Evolutionary conservation across 164 flowering plant species (phyloP).

Genomic region (Brasenia schreberi): DNA sequence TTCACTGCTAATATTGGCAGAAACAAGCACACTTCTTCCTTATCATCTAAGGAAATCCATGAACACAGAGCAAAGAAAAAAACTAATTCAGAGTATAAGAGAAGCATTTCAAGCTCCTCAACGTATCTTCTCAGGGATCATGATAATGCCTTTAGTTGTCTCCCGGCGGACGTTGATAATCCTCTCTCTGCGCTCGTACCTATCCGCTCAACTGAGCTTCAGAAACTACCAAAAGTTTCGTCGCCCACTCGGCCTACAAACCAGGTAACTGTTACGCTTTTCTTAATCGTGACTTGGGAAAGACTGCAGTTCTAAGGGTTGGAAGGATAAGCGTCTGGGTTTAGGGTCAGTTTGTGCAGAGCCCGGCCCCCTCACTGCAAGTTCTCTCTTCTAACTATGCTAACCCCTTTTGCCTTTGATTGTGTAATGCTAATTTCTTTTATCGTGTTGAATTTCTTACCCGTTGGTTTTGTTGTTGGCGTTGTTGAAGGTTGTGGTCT

Average conservation of each 20-base stretch:
- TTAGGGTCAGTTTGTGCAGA: too few species aligned
- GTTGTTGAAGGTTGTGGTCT: slow-evolving; percentile 56
- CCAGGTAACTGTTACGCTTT: too few species aligned
- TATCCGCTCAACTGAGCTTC: neutral
- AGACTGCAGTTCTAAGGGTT: too few species aligned
- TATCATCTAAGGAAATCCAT: neutral
- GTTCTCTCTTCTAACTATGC: slow-evolving; percentile 1
- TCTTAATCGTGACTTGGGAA: too few species aligned
- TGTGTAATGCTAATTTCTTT: neutral
- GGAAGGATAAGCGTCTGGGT: too few species aligned
- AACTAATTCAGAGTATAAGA: neutral
- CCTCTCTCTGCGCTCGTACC: slow-evolving; percentile 22
- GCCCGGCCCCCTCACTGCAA: too few species aligned
- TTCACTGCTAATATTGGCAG: neutral
- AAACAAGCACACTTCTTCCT: neutral
- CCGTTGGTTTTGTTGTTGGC: neutral
- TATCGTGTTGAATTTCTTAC: too few species aligned
- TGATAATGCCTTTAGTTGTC: too few species aligned
- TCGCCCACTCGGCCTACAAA: too few species aligned
- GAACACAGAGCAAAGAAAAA: neutral
- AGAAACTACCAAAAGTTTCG: too few species aligned
- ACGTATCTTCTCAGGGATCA: slow-evolving; percentile 35
- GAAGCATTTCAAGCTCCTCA: slow-evolving; percentile 29
- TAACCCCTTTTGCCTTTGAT: slow-evolving; percentile 9
- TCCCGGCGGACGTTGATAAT: too few species aligned